Base-by-base conservation (phyloP, 2,329 filamentous ascomycete species). In the Nemania sp. region DNA sequence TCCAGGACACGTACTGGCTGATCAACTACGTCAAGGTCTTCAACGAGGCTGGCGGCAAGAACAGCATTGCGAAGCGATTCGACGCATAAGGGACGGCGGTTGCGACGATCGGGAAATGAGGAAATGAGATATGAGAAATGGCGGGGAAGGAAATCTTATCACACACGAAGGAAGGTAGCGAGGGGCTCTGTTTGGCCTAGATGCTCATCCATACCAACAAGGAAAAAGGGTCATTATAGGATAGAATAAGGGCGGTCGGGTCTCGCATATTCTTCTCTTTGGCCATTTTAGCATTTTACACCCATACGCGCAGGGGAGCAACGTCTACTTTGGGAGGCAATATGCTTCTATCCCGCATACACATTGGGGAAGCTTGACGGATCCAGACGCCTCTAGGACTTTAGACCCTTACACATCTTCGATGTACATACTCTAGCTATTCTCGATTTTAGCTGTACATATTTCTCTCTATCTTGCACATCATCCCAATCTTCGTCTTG, bases 1-100 rank as follows among this genome's bases (percentile, higher is more conserved):
- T 95, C 73, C 72, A 76, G 18, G 82, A 93, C 21, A 84, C 90
- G 1, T 96, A 89, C 78, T 96, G 91, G 90, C 76, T 85, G 61
- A 83, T 96, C 76, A 90, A 90, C 71, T 87, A 83, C 37, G 79
- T 92, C 70, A 87, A 85, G 76, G 84, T 91, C 13, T 92, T 83
- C 72, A 60, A 61, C 4, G 64, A 69, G 35, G 52, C 53, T 37
- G 37, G 55, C 35, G 15, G 42, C 10, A 67, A 60, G 46, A 54
- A 40, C 32, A 47, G 57, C 17, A 48, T 58, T 34, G 51, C 52
- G 15, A 65, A 51, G 50, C 62, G 51, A 48, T 71, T 72, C 54
- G 54, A 47, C 13, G 69, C 69, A 49, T 71, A 65, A n/a, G 56
- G 46, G n/a, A 40, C 43, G 53, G 20, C 34, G 48, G 29, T 21